A percentile compares a stretch with the other conserved stretches of the same genome.
Evolutionary conservation across 2,329 filamentous ascomycete species (phyloP).

Genomic region (Coniochaeta hoffmannii): DNA sequence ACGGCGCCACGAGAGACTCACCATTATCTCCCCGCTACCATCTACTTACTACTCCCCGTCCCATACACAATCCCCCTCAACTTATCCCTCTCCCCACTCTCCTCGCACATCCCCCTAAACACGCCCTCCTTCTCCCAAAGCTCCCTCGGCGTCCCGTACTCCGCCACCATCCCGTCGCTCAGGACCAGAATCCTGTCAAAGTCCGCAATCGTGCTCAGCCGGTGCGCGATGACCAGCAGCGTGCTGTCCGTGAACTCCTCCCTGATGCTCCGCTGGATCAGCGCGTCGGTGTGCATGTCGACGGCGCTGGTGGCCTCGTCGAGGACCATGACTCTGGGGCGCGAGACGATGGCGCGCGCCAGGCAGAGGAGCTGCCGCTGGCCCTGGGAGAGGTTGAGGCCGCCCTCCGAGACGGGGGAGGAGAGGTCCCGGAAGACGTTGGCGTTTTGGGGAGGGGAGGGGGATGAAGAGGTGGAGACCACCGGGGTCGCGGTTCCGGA

Average conservation of each 20-base stretch:
- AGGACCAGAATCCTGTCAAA: conserved; percentile 70
- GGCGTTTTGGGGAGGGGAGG: conserved; percentile 37
- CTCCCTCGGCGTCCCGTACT: conserved; percentile 58
- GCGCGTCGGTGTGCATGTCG: conserved; percentile 66
- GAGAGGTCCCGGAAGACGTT: conserved; percentile 60
- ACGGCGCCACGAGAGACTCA: no score
- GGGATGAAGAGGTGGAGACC: conserved; percentile 29
- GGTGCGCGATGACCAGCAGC: conserved; percentile 67
- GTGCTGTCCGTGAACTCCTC: conserved; percentile 64
- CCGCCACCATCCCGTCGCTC: conserved; percentile 57
- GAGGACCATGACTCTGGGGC: conserved; percentile 70
- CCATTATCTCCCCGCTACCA: not conserved
- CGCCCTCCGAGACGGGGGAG: conserved; percentile 62
- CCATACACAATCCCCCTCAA: conserved; percentile 37
- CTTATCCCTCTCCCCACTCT: conserved; percentile 51
- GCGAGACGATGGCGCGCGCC: conserved; percentile 62
- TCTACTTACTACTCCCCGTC: not conserved
- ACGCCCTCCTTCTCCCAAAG: conserved; percentile 47
- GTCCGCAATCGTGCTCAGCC: conserved; percentile 68
- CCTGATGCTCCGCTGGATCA: conserved; percentile 67
- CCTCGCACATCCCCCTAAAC: conserved; percentile 57
- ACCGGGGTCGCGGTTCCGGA: conserved; percentile 30
- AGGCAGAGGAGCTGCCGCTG: conserved; percentile 71
- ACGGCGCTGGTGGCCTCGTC: conserved; percentile 76
- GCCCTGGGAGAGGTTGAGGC: conserved; percentile 67